phyloP scores from a whole-genome alignment of 306 rosid genomes.

The Castanea mollissima region DNA sequence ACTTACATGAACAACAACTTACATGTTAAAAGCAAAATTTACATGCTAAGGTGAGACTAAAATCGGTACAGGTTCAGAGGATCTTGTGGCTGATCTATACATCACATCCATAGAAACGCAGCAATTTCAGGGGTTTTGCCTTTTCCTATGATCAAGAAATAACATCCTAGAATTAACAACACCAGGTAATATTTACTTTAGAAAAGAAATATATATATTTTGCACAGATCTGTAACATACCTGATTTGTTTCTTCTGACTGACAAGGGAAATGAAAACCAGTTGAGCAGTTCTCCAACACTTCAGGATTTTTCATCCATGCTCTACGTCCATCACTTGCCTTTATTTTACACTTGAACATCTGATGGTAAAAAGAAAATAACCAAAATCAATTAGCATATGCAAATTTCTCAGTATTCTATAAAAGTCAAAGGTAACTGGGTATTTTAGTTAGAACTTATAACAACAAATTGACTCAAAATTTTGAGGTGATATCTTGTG shows the following conservation, averaged over 20 bases:
- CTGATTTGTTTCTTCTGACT: slow-evolving; percentile 48
- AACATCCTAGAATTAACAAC: slow-evolving; percentile 11
- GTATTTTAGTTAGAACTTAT: background rate
- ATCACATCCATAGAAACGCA: slow-evolving; percentile 69
- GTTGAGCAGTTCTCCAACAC: slow-evolving; percentile 71
- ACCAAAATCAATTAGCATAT: background rate
- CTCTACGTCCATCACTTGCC: slow-evolving; percentile 69
- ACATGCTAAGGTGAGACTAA: slow-evolving; percentile 3
- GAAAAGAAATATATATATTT: background rate
- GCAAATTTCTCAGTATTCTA: background rate
- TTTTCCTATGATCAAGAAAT: slow-evolving; percentile 54
- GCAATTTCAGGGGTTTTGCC: slow-evolving; percentile 65
- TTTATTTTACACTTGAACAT: slow-evolving; percentile 67
- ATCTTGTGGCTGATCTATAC: slow-evolving; percentile 23
- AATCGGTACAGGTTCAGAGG: slow-evolving; percentile 2
- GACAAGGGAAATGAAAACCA: slow-evolving; percentile 70
- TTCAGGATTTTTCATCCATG: slow-evolving; percentile 87
- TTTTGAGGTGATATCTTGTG: background rate
- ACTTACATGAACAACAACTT: slow-evolving; percentile 16
- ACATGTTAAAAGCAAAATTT: background rate
- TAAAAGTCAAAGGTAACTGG: background rate
- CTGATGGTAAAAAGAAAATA: slow-evolving; percentile 35
- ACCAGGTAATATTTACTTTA: slow-evolving; percentile 1
- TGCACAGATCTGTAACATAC: slow-evolving; percentile 32
- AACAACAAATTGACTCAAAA: background rate